These are phyloP conservation scores for Asclepias syriaca DNA, from an alignment of 257 asterid species.

Conservation along the genomic window DNA sequence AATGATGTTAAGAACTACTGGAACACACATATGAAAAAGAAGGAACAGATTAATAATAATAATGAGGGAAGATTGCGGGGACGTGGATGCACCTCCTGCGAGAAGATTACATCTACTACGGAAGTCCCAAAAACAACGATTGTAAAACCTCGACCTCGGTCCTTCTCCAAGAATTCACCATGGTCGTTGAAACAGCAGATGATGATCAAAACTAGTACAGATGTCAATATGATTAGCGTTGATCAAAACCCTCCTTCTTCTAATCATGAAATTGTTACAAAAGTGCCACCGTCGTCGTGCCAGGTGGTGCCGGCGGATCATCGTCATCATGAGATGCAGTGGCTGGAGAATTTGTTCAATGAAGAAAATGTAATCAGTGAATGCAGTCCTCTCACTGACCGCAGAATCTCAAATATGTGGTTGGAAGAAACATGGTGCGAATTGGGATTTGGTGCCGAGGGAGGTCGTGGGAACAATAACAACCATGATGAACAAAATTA, in stretches of 20 bases:
- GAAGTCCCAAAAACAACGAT: not conserved
- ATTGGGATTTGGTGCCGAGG: too few species aligned
- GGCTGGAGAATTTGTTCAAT: slow-evolving; percentile 18
- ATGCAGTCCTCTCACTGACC: too few species aligned
- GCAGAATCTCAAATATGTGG: too few species aligned
- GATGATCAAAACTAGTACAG: too few species aligned
- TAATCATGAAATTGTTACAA: too few species aligned
- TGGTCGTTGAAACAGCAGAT: not conserved
- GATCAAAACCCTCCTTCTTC: too few species aligned
- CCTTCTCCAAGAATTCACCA: not conserved
- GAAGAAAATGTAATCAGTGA: not conserved
- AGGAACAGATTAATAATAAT: not conserved
- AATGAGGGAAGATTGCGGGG: not conserved
- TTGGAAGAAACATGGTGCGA: not conserved
- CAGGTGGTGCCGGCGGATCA: not conserved
- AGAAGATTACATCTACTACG: not conserved
- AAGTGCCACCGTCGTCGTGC: too few species aligned
- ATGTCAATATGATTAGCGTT: too few species aligned
- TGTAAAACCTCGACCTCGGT: slow-evolving; percentile 16
- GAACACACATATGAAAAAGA: slow-evolving; percentile 18
- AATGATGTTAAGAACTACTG: slow-evolving; percentile 24
- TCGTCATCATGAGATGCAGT: slow-evolving; percentile 1
- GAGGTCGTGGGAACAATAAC: too few species aligned
- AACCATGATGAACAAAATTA: too few species aligned
- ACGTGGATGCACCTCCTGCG: not conserved